These are phyloP conservation scores for Mucor piriformis DNA, from an alignment of 371 early-diverging fungal genomes.

Conservation along the genomic window DNA sequence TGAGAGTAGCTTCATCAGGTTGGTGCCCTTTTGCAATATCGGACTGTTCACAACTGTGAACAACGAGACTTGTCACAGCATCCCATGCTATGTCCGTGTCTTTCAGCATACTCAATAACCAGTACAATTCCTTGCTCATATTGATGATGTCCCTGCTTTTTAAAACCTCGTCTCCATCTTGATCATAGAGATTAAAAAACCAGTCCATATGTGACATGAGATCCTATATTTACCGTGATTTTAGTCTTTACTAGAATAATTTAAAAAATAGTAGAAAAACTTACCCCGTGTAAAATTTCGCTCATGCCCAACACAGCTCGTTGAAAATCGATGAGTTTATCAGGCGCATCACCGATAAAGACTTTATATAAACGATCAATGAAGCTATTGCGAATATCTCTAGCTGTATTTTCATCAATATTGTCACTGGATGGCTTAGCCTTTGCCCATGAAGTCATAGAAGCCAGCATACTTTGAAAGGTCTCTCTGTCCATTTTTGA, in stretches of 20 bases:
- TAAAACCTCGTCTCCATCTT: conserved; percentile 64
- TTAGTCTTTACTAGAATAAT: too few species aligned
- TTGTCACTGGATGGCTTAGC: conserved; percentile 9
- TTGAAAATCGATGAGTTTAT: conserved; percentile 64
- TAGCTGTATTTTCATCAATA: conserved; percentile 8
- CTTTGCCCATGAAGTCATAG: conserved; percentile 40
- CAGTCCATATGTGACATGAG: conserved; percentile 74
- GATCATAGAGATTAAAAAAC: conserved; percentile 81
- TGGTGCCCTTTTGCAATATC: conserved; percentile 42
- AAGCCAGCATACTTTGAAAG: conserved; percentile 41
- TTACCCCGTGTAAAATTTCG: conserved; percentile 69
- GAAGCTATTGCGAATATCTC: conserved; percentile 30
- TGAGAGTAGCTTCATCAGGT: conserved; percentile 14
- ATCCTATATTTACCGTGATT: conserved; percentile 45
- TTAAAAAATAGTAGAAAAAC: neutral
- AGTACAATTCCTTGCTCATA: conserved; percentile 82
- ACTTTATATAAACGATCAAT: conserved; percentile 49
- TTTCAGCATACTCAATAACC: conserved; percentile 41
- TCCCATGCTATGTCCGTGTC: conserved; percentile 32
- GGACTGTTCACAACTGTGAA: conserved; percentile 54
- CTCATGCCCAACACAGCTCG: conserved; percentile 75
- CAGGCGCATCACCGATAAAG: conserved; percentile 47
- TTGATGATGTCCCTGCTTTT: conserved; percentile 75
- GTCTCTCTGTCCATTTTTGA: conserved; percentile 37
- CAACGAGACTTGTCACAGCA: conserved; percentile 26